A percentile compares a stretch with the other conserved stretches of the same genome.
Conservation (phyloP, 495 filamentous ascomycete genomes). For the Penicillium desertorum region DNA sequence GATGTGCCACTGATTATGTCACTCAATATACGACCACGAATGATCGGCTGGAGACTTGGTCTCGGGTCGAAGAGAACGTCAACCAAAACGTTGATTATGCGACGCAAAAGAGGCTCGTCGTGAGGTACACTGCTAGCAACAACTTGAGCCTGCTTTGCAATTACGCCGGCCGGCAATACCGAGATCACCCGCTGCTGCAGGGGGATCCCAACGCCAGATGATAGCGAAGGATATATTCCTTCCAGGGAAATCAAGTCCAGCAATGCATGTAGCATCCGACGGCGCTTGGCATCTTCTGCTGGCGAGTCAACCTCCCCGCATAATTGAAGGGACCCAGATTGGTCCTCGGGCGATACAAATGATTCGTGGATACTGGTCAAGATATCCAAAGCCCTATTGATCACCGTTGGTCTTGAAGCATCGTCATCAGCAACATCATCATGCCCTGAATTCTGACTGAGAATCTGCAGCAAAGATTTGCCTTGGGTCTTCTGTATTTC, state of each 20-base stretch:
- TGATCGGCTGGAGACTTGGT: slow-evolving; percentile 42
- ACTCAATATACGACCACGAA: slow-evolving; percentile 45
- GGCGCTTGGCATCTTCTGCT: slow-evolving; percentile 46
- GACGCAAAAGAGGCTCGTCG: slow-evolving; percentile 35
- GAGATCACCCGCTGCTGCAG: slow-evolving; percentile 55
- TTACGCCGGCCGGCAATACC: slow-evolving; percentile 46
- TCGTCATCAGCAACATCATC: slow-evolving; percentile 9
- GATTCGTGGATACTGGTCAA: slow-evolving; percentile 40
- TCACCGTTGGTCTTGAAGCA: slow-evolving; percentile 27
- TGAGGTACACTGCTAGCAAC: slow-evolving; percentile 23
- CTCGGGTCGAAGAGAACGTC: slow-evolving; percentile 35
- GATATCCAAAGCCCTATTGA: slow-evolving; percentile 40
- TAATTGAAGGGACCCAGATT: slow-evolving; percentile 3
- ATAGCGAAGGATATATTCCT: slow-evolving; percentile 57
- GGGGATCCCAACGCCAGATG: slow-evolving; percentile 54
- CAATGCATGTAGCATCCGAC: slow-evolving; percentile 49
- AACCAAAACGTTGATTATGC: slow-evolving; percentile 29
- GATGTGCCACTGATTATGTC: slow-evolving; percentile 44
- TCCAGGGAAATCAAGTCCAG: slow-evolving; percentile 56
- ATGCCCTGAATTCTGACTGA: slow-evolving; percentile 17
- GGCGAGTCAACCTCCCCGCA: slow-evolving; percentile 20
- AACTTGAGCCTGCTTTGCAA: slow-evolving; percentile 37
- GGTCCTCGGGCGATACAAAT: slow-evolving; percentile 31
- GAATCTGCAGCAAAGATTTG: slow-evolving; percentile 40
- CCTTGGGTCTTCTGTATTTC: slow-evolving; percentile 39